Conservation (phyloP, 2,329 filamentous ascomycete genomes). For the Aspergillus intermedius region DNA sequence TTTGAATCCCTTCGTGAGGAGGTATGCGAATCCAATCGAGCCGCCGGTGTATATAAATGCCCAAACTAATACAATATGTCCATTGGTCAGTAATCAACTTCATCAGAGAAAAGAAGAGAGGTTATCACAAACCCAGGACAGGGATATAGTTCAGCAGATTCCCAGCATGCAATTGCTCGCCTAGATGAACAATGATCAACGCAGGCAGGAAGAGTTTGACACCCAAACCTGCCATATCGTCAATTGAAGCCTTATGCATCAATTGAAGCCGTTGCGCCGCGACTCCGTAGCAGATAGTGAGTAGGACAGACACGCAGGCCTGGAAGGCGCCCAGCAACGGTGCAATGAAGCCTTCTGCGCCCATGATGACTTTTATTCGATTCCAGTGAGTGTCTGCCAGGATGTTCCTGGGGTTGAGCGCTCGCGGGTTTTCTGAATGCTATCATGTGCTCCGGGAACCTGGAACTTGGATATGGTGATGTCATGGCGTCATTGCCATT, state of each 20-base stretch:
- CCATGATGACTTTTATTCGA: constrained; percentile 5
- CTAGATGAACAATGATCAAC: constrained; percentile 48
- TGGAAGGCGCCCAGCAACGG: constrained; percentile 50
- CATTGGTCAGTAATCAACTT: background rate
- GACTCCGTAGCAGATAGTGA: constrained; percentile 50
- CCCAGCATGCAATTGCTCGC: constrained; percentile 44
- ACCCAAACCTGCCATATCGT: constrained; percentile 48
- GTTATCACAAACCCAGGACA: constrained; percentile 35
- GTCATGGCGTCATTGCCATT: constrained; percentile 1
- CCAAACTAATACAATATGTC: constrained; percentile 37
- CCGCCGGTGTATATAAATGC: constrained; percentile 44
- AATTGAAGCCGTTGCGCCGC: constrained; percentile 46
- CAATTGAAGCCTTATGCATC: constrained; percentile 42
- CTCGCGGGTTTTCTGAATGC: background rate
- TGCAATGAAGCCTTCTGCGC: constrained; percentile 12
- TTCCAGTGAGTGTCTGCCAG: background rate
- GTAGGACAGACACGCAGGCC: constrained; percentile 48
- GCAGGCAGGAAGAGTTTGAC: constrained; percentile 51
- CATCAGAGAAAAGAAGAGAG: background rate
- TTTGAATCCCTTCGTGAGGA: constrained; percentile 40
- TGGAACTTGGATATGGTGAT: background rate
- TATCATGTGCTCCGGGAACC: background rate
- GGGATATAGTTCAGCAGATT: constrained; percentile 45
- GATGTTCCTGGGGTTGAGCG: background rate
- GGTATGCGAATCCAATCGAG: constrained; percentile 44